A percentile compares a stretch with the other conserved stretches of the same genome.
These are phyloP conservation scores for Populus hybrid DNA, from an alignment of 441 rosid genomes.

Conservation along the genomic window DNA sequence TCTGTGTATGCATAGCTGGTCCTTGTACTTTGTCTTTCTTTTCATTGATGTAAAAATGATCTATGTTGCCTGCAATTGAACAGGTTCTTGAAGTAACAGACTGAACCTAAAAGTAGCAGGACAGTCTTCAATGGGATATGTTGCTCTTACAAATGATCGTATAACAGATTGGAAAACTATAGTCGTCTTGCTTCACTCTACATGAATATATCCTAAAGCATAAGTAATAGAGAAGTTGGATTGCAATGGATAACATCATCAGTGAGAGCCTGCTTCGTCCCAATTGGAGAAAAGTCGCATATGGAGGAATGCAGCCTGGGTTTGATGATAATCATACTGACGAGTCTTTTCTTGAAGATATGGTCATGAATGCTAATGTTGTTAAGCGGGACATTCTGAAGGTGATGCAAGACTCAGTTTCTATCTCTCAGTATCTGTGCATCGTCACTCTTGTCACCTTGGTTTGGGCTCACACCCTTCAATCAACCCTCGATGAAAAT, in stretches of 20 bases:
- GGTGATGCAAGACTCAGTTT: constrained; percentile 78
- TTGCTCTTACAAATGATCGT: not conserved
- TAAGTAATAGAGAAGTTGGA: constrained; percentile 3
- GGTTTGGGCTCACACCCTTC: constrained; percentile 74
- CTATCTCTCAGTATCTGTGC: constrained; percentile 75
- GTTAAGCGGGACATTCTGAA: constrained; percentile 65
- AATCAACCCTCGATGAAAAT: constrained; percentile 53
- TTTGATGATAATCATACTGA: constrained; percentile 82
- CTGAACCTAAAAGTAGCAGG: not conserved
- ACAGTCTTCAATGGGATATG: not conserved
- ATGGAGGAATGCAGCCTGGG: constrained; percentile 89
- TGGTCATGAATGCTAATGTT: constrained; percentile 88
- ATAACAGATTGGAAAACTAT: not conserved
- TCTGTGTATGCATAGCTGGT: no score
- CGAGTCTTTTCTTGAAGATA: constrained; percentile 69
- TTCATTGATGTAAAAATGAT: no score
- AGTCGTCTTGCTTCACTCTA: no score
- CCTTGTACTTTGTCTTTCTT: no score
- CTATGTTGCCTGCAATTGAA: no score
- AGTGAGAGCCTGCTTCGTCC: constrained; percentile 28
- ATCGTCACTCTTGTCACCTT: constrained; percentile 69
- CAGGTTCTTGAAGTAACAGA: no score
- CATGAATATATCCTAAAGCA: not conserved
- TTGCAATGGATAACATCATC: constrained; percentile 24
- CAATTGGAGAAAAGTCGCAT: constrained; percentile 81